phyloP scores from a whole-genome alignment of 2,329 filamentous ascomycete genomes.

The Colletotrichum liaoningense region DNA sequence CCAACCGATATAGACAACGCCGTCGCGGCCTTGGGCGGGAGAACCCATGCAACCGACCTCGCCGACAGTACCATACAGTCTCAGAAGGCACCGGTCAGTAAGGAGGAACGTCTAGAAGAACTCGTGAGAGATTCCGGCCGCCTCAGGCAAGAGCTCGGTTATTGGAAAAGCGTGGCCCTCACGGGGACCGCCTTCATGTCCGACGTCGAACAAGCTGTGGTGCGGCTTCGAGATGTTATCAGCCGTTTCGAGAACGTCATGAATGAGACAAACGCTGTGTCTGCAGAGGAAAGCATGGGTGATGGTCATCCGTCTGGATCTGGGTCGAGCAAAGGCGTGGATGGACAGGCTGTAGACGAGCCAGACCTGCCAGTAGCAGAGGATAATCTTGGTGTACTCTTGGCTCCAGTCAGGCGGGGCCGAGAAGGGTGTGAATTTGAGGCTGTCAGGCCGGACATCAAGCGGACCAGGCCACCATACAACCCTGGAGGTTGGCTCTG shows the following conservation, averaged over 20 bases:
- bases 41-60: neutral
- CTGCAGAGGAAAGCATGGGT: neutral
- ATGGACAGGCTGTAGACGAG: neutral
- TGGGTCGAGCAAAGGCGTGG: neutral
- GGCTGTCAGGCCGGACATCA: neutral
- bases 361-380: neutral
- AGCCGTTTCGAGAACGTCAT: neutral
- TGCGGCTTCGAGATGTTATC: neutral
- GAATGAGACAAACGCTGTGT: neutral
- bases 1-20: neutral
- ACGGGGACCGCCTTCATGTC: neutral
- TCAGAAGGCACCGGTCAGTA: constrained; percentile 5
- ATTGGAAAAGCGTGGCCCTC: neutral
- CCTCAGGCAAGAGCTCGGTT: constrained; percentile 7
- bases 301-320: neutral
- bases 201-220: neutral
- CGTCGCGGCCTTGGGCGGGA: neutral
- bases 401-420: neutral
- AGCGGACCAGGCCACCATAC: neutral
- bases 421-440: neutral
- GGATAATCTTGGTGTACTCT: neutral
- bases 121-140: constrained; percentile 3
- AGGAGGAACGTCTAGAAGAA: constrained; percentile 59
- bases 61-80: neutral
- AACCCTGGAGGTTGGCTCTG: neutral